Percentiles rank a stretch among this genome's conserved stretches.
phyloP scores from a whole-genome alignment of 2,329 filamentous ascomycete species.

The Talaromyces sp. region DNA sequence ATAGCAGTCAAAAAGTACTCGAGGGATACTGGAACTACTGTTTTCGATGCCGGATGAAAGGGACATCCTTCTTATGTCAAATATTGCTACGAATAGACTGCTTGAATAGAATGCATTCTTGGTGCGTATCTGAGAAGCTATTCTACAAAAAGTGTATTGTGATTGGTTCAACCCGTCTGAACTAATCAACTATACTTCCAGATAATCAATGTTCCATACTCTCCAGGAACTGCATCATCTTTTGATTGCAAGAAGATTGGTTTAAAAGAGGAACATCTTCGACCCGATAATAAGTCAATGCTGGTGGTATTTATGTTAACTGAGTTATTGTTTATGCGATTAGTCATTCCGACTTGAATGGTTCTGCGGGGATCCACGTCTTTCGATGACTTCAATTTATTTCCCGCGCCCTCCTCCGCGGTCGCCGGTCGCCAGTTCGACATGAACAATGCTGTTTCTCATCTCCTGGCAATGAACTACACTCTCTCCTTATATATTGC shows the following conservation, averaged over 20 bases:
- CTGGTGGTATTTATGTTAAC: too few species aligned
- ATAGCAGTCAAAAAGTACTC: neutral
- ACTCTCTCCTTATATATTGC: neutral
- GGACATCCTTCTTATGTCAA: too few species aligned
- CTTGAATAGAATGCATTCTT: neutral
- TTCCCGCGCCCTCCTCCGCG: neutral
- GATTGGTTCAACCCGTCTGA: neutral
- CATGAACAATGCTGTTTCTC: neutral
- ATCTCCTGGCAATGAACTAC: neutral
- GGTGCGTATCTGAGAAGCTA: neutral
- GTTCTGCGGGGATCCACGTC: conserved; percentile 35
- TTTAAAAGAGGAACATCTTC: too few species aligned
- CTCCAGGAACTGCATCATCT: neutral
- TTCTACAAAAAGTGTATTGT: neutral
- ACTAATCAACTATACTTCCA: neutral
- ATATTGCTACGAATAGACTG: neutral
- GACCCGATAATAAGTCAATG: too few species aligned
- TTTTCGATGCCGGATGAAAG: too few species aligned
- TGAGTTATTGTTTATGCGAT: conserved; percentile 4
- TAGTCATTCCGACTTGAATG: conserved; percentile 22
- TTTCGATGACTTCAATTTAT: conserved; percentile 27
- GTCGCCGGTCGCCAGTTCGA: neutral
- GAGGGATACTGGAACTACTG: neutral
- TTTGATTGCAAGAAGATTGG: too few species aligned
- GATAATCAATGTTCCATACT: neutral